Percentiles rank a stretch among this genome's conserved stretches.
phyloP scores from a whole-genome alignment of 306 rosid species.

The Clitoria ternatea region DNA sequence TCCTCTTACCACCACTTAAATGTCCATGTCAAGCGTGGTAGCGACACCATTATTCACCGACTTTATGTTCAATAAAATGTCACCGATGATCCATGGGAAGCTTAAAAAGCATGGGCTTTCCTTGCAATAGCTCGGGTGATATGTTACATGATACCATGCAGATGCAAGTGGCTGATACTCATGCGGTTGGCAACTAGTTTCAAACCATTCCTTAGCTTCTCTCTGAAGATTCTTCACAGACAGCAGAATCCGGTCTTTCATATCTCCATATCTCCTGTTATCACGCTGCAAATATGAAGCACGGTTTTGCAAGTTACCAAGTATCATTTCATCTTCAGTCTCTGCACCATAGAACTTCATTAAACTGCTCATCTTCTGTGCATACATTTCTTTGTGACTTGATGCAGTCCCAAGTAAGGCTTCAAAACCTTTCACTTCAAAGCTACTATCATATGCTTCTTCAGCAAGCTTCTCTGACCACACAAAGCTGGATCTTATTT shows the following conservation, averaged over 20 bases:
- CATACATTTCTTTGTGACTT: slow-evolving; percentile 57
- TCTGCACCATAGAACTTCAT: slow-evolving; percentile 66
- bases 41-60: slow-evolving; percentile 31
- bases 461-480: slow-evolving; percentile 51
- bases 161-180: slow-evolving; percentile 57
- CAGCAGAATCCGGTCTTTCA: slow-evolving; percentile 72
- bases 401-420: slow-evolving; percentile 51
- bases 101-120: slow-evolving; percentile 49
- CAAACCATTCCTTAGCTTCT: slow-evolving; percentile 74
- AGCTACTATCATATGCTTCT: slow-evolving; percentile 54
- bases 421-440: slow-evolving; percentile 65
- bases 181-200: slow-evolving; percentile 41
- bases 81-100: slow-evolving; percentile 87
- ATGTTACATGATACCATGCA: slow-evolving; percentile 91
- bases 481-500: slow-evolving; percentile 28
- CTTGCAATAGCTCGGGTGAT: slow-evolving; percentile 43
- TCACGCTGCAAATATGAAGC: slow-evolving; percentile 83
- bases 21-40: too few relatives aligned
- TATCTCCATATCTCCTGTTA: slow-evolving; percentile 66
- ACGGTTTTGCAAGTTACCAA: slow-evolving; percentile 60
- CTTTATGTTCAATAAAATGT: slow-evolving; percentile 57
- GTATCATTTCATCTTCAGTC: slow-evolving; percentile 73
- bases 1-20: too few relatives aligned
- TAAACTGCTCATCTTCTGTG: slow-evolving; percentile 49
- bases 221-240: slow-evolving; percentile 52